Base-by-base conservation (phyloP, 106 monocot genomes). In the Phalaenopsis equestris region DNA sequence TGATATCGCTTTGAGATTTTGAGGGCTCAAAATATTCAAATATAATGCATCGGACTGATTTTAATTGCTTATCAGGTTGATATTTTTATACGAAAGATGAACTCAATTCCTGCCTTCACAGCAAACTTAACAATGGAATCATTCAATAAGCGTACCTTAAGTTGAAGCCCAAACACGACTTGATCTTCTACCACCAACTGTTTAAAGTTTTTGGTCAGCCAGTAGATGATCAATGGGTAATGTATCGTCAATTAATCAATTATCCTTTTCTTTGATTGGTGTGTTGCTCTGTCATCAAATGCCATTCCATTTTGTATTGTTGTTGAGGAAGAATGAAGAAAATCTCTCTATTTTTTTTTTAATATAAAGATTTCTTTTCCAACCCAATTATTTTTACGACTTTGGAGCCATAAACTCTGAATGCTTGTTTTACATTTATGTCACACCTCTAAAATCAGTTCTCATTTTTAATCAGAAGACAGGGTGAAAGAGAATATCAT, bases 91-190 rank as follows among this genome's bases (percentile, higher is more conserved):
- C 83, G 72, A 85, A 94, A 91, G 88, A 91, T 93, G 94, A 99
- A 93, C 82, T 92, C 98, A 4, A 87, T 99, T 77, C 92, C 94
- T 75, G 98, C 98, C 14, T 94, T 99, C 81, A 99, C 93, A 9
- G 92, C 98, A 43, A 99, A 99, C 80, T 82, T 99, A 77, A 99
- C 98, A n/a, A 79, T 99, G 72, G 98, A 99, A 58, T 92, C 88
- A 37, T 99, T 99, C 82, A 94, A 99, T 87, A 99, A 85, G 65
- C 87, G 92, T 18, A 99, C 94, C 39, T 88, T 99, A 43, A 83
- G 85, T 78, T 99, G 80, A 91, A 80, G 39, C 45, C 41, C 39
- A 72, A 65, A 23, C 64, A 21, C 23, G 1, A 23, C 6, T n/a
- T 61, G 21, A 61, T 7, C 61, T 21, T 61, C 6, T 57, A 3